Conservation (phyloP, 139 green algal genomes). For the Micromonas pusilla region DNA sequence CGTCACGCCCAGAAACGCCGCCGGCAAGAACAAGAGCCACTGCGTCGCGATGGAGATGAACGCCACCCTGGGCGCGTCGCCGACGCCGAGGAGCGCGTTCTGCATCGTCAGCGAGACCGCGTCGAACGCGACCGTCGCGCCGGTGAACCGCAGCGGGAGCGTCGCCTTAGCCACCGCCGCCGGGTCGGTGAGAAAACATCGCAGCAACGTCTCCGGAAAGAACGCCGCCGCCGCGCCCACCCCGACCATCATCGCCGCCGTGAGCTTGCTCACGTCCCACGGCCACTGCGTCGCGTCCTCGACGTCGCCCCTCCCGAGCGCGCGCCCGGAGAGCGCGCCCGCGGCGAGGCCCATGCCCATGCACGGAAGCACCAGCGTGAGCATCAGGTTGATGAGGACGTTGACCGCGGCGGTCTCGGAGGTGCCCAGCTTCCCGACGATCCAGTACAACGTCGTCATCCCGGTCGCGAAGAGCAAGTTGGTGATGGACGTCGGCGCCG, state of each 20-base stretch:
- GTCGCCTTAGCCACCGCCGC: not conserved
- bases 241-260: conserved; percentile 2
- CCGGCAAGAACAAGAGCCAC: conserved; percentile 19
- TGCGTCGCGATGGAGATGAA: not conserved
- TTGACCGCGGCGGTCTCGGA: conserved; percentile 6
- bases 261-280: conserved; percentile 16
- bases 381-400: conserved; percentile 26
- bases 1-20: not conserved
- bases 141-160: conserved; percentile 8
- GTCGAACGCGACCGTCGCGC: not conserved
- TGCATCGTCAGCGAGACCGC: conserved; percentile 17
- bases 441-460: conserved; percentile 20
- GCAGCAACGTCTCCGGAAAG: not conserved
- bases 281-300: conserved; percentile 19
- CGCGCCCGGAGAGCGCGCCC: conserved; percentile 4
- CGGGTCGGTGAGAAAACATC: not conserved
- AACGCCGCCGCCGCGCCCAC: not conserved
- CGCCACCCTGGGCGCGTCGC: conserved; percentile 11
- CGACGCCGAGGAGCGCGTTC: conserved; percentile 17
- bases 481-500: not conserved
- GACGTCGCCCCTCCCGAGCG: conserved; percentile 7
- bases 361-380: conserved; percentile 15
- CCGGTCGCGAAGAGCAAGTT: conserved; percentile 16
- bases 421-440: conserved; percentile 7
- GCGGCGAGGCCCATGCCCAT: conserved; percentile 23